Percentiles rank a stretch among this genome's conserved stretches.
These are phyloP conservation scores for Arachis hypogaea DNA, from an alignment of 306 rosid species.

Conservation along the genomic window DNA sequence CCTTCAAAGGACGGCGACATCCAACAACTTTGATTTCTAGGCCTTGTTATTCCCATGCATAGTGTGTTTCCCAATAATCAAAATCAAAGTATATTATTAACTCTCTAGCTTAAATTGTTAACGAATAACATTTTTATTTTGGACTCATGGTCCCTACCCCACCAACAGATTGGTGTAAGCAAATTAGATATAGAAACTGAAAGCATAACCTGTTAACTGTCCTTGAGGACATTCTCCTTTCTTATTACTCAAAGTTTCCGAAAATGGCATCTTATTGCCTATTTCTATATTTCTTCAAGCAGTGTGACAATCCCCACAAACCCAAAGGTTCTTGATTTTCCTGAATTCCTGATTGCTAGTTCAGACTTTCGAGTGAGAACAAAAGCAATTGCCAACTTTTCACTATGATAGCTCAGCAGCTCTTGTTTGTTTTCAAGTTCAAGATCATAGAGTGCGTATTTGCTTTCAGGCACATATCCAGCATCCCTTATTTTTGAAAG, in stretches of 20 bases:
- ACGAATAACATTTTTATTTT: neutral
- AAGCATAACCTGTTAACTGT: no score
- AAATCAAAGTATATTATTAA: neutral
- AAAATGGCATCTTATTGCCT: neutral
- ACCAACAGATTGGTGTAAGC: neutral
- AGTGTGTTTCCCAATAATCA: neutral
- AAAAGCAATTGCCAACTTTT: slow-evolving; percentile 87
- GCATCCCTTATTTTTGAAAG: slow-evolving; percentile 79
- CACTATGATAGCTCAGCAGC: slow-evolving; percentile 82
- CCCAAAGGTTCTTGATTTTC: slow-evolving; percentile 90
- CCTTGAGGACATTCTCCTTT: no score
- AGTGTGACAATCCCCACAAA: slow-evolving; percentile 93
- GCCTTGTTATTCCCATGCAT: neutral
- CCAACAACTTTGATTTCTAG: neutral
- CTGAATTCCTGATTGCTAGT: slow-evolving; percentile 85
- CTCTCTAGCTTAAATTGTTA: neutral
- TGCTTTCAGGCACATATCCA: slow-evolving; percentile 86
- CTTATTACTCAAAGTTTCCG: neutral
- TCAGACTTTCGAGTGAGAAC: slow-evolving; percentile 78
- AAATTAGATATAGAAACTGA: no score
- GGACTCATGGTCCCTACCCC: neutral
- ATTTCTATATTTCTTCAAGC: slow-evolving; percentile 38
- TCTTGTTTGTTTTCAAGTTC: slow-evolving; percentile 88
- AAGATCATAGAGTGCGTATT: slow-evolving; percentile 78
- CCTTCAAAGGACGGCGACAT: no score